Base-by-base conservation (phyloP, 495 filamentous ascomycete genomes). In the Penicillium steckii region DNA sequence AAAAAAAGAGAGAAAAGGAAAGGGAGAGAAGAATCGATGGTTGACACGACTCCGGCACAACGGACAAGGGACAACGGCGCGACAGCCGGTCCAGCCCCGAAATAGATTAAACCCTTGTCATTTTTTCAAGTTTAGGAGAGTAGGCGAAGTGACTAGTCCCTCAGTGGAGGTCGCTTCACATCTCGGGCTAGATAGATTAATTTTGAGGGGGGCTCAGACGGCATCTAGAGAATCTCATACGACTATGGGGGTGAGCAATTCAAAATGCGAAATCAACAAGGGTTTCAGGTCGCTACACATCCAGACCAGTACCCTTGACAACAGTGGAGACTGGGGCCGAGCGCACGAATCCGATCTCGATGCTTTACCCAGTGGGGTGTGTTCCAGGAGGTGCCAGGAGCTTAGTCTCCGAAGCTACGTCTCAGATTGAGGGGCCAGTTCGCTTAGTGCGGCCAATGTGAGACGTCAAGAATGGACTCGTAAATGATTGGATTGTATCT, bases 311-410 rank as follows among this genome's bases (percentile, higher is more conserved):
- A 59, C 40, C 47, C 46, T 50, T 19, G 41, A n/a, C 46, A 60
- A 19, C 8, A 3, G 44, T 40, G 21, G 44, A 23, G 23, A n/a
- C 27, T 38, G 51, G 56, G 33, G 15, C 44, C 40, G 25, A 48
- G 46, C 46, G 45, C 45, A 48, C 56, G 48, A 59, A 55, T 59
- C n/a, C 24, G 44, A 53, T 52, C 46, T 53, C 50, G 47, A 54
- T 40, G 35, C 23, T 43, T 19, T n/a, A n/a, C 17, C 43, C 27
- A 53, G 48, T 56, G 54, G 54, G 47, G 48, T 27, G 30, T 23
- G 43, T 52, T 47, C 38, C 38, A 41, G 38, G 38, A 41, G 38
- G 38, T 41, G 38, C 38, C 38, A 41, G 44, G 44, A 46, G 44
- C 38, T 32, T 32, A 24, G 44, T 46, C 44, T 46, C 44, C 25